Conservation (phyloP, 345 rosid species). For the Sisymbrium altissimum region DNA sequence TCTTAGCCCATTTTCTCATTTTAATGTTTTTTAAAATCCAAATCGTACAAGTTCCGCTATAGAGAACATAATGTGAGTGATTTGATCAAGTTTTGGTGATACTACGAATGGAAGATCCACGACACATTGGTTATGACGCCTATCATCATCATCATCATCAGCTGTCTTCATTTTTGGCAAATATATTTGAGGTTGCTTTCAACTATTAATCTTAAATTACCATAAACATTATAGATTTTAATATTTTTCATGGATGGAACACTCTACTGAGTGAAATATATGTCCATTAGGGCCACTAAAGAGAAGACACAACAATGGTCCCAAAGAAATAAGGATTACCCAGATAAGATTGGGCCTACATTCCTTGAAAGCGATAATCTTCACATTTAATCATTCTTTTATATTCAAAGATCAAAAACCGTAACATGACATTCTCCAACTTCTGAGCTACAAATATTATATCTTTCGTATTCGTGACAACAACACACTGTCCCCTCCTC, state of each 20-base stretch:
- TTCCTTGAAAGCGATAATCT: slow-evolving; percentile 23
- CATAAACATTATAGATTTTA: slow-evolving; percentile 2
- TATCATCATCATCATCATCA: not conserved
- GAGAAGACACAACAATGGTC: slow-evolving; percentile 23
- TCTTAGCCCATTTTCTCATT: not conserved
- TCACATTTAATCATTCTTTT: slow-evolving; percentile 2
- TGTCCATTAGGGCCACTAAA: slow-evolving; percentile 12
- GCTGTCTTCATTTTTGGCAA: not conserved
- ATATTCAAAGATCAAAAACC: not conserved
- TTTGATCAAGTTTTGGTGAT: not conserved
- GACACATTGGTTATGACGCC: slow-evolving; percentile 2
- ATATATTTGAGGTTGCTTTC: not conserved
- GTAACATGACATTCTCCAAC: slow-evolving; percentile 25
- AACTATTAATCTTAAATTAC: not conserved
- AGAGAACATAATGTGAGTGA: not conserved
- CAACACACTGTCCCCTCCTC: slow-evolving; percentile 27
- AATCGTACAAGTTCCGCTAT: not conserved
- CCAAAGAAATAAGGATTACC: slow-evolving; percentile 21
- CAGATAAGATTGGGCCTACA: slow-evolving; percentile 34
- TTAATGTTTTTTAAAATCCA: not conserved
- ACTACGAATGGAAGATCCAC: not conserved
- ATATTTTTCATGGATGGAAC: not conserved
- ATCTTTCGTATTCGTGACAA: slow-evolving; percentile 31
- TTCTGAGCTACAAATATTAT: slow-evolving; percentile 22
- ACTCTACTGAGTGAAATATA: slow-evolving; percentile 9